Evolutionary conservation across 768 basidiomycete species (phyloP), one percentile per base, ranked within the genome.

Genomic region (Suillus placidus): DNA sequence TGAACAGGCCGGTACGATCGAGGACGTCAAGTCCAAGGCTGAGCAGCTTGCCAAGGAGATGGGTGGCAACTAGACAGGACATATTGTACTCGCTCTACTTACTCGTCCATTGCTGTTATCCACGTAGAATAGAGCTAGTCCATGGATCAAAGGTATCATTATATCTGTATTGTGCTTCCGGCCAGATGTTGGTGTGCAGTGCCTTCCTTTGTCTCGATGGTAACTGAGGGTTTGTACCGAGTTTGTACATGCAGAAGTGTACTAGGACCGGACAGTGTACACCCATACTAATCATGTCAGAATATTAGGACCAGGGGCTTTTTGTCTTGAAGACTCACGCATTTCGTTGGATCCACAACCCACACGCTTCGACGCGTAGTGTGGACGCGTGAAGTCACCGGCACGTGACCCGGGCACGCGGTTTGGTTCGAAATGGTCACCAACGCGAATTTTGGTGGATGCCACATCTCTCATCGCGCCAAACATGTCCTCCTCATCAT

Each of bases 31-130:
- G 85, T 80, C 86, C 70, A 99, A 99, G 90, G 97, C 97, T 70
- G 96, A 96, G 81, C 92, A 96, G 80, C 88, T 97, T 71, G 93
- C 95, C 65, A 97, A 97, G 87, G 96, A 98, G 74, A 94, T 96
- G 84, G 86, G 80, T 69, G 78, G 86, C 62, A 77, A 77, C 66
- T 77, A 77, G 32, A 54, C 30, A 54, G 16, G 71, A 70, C 72
- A 58, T 43, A 20, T 18, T 16, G 23, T 66, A 54, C 61, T 62
- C 60, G 43, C 66, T 55, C 35, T 66, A 61, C 60, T 43, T 56
- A 16, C 12, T 20, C 52, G 30, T 45, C 9, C 52, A 67, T 52
- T 62, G 14, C 55, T 34, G 45, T 60, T 60, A 56, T 60, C 45
- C 54, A 26, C 47, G 38, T 61, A 64, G 67, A 62, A 66, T 72